phyloP scores from a whole-genome alignment of 305 asterid genomes.

The Fraxinus sp. region DNA sequence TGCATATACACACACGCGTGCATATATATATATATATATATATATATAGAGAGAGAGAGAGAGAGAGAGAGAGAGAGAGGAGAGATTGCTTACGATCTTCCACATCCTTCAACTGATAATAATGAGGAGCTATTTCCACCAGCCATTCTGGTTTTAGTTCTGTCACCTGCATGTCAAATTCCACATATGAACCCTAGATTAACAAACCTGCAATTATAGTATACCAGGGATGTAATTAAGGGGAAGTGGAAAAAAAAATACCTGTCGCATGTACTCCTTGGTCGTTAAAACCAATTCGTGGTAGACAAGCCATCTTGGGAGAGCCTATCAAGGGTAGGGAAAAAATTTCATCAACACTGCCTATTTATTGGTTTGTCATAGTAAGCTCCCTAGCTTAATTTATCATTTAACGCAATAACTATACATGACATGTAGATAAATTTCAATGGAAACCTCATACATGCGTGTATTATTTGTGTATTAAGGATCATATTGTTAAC shows the following conservation, averaged over 20 bases:
- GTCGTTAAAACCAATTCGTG: conserved; percentile 89
- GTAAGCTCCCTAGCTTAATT: background rate
- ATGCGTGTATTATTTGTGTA: background rate
- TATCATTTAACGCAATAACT: background rate
- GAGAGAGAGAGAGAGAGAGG: conserved; percentile 29
- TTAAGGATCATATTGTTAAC: background rate
- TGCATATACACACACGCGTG: too few species aligned
- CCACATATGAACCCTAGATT: conserved; percentile 22
- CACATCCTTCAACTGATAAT: conserved; percentile 80
- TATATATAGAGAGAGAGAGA: background rate
- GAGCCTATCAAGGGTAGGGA: conserved; percentile 39
- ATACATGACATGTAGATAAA: background rate
- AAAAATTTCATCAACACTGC: conserved; percentile 1
- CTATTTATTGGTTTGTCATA: background rate
- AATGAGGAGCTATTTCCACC: conserved; percentile 92
- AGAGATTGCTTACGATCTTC: conserved; percentile 77
- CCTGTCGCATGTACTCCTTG: conserved; percentile 98
- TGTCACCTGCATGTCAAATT: conserved; percentile 43
- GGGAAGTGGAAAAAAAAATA: conserved; percentile 17
- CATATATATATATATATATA: too few species aligned
- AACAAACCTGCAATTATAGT: background rate
- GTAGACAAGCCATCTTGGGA: conserved; percentile 89
- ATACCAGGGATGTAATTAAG: background rate
- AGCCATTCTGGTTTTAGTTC: conserved; percentile 95
- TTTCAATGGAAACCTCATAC: background rate